Base-by-base conservation (phyloP, 2,329 filamentous ascomycete species). In the Colletotrichum truncatum region DNA sequence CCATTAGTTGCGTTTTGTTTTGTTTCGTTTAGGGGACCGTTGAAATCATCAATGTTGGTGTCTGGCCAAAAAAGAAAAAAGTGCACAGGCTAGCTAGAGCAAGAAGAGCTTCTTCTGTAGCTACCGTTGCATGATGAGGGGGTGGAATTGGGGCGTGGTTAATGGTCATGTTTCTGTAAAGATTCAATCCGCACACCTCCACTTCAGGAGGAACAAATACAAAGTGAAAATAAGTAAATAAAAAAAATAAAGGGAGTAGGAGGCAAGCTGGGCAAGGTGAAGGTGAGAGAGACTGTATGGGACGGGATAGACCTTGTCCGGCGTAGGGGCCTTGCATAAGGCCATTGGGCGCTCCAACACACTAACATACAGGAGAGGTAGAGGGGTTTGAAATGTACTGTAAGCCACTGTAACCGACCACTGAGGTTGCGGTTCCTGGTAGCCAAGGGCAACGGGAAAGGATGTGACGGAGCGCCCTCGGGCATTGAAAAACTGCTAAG, bases 1-100 rank as follows among this genome's bases (percentile, higher is more conserved):
- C 18, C n/a, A n/a, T 43, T 62, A 51, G 62, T 46, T 28, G 56
- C 43, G 49, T 56, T 55, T 45, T 14, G 49, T 56, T 55, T 45
- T 14, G 23, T 30, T 51, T 51, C 26, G 26, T 36, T 36, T 26
- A 30, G 43, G 39, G 28, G 14, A 16, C 43, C 43, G 49, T 54
- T 49, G 43, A 26, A 16, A 28, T 23, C 38, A 14, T 32, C 14
- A 18, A 36, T 18, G 21, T 16, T 39, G 41, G 55, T 16, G 34
- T 39, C 8, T 25, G n/a, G 55, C 16, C 32, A 30, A 26, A 32
- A 26, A 21, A 3, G 10, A 26, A 45, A 34, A 14, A 56, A 25
- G 11, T 21, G 14, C 30, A 32, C 16, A 38, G 21, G 30, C 30
- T 25, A 46, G 41, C 21, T 14, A 52, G 30, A 21, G 30, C 23